These are phyloP conservation scores for Tanacetum coccineum DNA, from an alignment of 129 eudicot species.

Conservation along the genomic window DNA sequence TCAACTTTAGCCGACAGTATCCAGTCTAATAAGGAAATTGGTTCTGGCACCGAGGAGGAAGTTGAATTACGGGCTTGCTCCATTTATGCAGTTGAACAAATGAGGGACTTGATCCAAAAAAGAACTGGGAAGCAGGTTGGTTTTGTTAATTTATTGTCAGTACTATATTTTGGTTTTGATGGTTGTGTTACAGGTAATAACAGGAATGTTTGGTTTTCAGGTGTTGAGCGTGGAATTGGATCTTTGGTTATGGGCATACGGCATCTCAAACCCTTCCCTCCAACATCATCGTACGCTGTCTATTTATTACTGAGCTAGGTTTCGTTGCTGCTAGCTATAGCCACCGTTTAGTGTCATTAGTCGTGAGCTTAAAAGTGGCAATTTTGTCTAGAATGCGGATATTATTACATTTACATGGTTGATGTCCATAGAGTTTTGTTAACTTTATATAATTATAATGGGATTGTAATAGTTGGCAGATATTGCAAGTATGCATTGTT, in stretches of 20 bases:
- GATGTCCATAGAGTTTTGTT: not conserved
- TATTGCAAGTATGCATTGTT: too few relatives aligned
- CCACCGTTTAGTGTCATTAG: conserved; percentile 12
- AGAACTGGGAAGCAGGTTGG: conserved; percentile 79
- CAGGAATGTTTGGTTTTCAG: conserved; percentile 33
- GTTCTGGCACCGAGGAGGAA: conserved; percentile 88
- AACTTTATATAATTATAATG: too few relatives aligned
- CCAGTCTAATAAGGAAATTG: conserved; percentile 48
- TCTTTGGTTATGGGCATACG: conserved; percentile 90
- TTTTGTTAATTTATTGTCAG: conserved; percentile 8
- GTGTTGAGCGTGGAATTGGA: conserved; percentile 96
- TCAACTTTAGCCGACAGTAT: conserved; percentile 43
- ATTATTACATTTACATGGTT: not conserved
- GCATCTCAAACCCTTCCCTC: conserved; percentile 62
- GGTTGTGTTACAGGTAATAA: too few relatives aligned
- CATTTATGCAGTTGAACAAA: conserved; percentile 79
- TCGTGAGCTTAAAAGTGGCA: conserved; percentile 9
- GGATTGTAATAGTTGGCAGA: too few relatives aligned
- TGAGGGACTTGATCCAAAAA: conserved; percentile 59
- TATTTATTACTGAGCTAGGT: conserved; percentile 55
- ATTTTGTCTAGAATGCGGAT: conserved; percentile 14
- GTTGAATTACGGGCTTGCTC: conserved; percentile 88
- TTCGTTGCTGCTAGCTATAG: not conserved
- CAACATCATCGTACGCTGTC: conserved; percentile 81
- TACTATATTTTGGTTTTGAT: not conserved